phyloP scores from a whole-genome alignment of 2,329 filamentous ascomycete genomes.

The Pleochaeta shiraiana region DNA sequence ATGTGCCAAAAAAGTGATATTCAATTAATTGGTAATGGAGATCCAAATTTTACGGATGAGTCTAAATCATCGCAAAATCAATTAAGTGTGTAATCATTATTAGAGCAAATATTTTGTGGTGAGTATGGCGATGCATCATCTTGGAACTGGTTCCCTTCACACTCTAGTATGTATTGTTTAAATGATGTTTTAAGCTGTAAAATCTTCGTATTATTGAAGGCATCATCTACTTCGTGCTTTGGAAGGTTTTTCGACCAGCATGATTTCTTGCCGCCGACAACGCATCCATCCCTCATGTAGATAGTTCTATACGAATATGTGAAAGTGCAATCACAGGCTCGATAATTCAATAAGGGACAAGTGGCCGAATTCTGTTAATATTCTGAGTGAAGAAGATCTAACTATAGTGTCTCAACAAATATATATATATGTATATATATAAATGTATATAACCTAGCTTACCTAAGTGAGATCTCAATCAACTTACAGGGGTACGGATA shows the following conservation, averaged over 20 bases:
- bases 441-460: no score
- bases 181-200: not conserved
- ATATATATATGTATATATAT: no score
- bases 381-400: no score
- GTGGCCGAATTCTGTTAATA: no score
- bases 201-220: not conserved
- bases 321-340: no score
- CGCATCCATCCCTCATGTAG: no score
- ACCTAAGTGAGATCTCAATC: no score
- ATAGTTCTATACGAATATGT: no score
- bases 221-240: constrained; percentile 1
- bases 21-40: not conserved
- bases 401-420: no score
- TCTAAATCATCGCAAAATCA: not conserved
- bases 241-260: not conserved
- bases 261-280: not conserved
- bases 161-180: not conserved
- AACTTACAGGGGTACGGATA: no score
- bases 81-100: not conserved
- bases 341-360: no score
- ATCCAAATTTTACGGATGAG: not conserved
- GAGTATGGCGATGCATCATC: not conserved
- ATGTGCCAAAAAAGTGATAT: not conserved
- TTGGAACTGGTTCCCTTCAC: not conserved
- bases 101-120: not conserved